A percentile compares a stretch with the other conserved stretches of the same genome.
Conservation (phyloP, 164 flowering plant species). For the Vitis labrusca region DNA sequence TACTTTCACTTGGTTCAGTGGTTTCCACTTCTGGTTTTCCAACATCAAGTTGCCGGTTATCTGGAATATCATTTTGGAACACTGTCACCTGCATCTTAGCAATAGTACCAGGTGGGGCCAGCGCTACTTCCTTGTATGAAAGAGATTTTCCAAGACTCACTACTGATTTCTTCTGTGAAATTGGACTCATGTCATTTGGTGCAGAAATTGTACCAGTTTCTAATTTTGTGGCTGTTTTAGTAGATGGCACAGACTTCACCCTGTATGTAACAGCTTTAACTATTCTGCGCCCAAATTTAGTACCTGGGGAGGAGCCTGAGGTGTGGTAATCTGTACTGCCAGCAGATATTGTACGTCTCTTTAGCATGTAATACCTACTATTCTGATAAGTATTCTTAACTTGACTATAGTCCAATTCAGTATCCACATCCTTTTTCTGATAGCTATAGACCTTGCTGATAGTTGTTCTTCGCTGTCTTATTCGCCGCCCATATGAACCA, state of each 20-base stretch:
- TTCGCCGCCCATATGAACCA: slow-evolving; percentile 56
- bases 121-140: slow-evolving; percentile 95
- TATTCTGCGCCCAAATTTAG: slow-evolving; percentile 69
- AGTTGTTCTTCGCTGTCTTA: slow-evolving; percentile 64
- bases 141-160: slow-evolving; percentile 85
- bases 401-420: slow-evolving; percentile 44
- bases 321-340: slow-evolving; percentile 61
- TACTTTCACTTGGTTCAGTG: slow-evolving; percentile 25
- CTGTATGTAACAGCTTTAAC: slow-evolving; percentile 83
- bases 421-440: slow-evolving; percentile 59
- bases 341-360: slow-evolving; percentile 57
- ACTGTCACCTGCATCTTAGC: slow-evolving; percentile 50
- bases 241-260: slow-evolving; percentile 73
- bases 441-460: slow-evolving; percentile 59
- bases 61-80: slow-evolving; percentile 34
- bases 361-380: slow-evolving; percentile 59
- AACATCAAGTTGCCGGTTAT: slow-evolving; percentile 24
- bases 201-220: slow-evolving; percentile 34
- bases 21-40: slow-evolving; percentile 27
- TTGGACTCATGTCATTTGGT: slow-evolving; percentile 29
- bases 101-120: slow-evolving; percentile 92
- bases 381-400: slow-evolving; percentile 47
- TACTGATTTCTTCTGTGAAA: slow-evolving; percentile 41
- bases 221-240: slow-evolving; percentile 25
- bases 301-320: slow-evolving; percentile 45